Base-by-base conservation (phyloP, 2,329 filamentous ascomycete genomes). In the Alternaria incomplexa region DNA sequence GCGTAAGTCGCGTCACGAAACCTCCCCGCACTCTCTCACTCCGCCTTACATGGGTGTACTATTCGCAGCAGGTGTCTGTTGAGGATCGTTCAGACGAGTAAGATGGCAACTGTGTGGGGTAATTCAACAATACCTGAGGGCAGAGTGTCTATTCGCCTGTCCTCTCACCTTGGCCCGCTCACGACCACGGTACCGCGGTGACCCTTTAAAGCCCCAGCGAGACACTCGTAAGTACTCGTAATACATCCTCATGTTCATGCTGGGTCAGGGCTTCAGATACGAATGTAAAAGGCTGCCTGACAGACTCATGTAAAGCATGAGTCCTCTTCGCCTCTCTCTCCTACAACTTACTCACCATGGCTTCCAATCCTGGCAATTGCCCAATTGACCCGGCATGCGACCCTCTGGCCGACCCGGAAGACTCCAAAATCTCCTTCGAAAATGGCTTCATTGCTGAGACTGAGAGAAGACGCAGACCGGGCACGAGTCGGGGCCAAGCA, bases 1-100 rank as follows among this genome's bases (percentile, higher is more conserved):
- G 63, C 56, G 51, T 62, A 54, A 53, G 44, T 54, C 48, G 60
- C 55, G 55, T 59, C 51, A 30, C 46, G 4, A 4, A 26, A 25
- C 22, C 26, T 32, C 58, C 58, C 51, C 57, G 28, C 50, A 23
- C 13, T 48, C 13, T 51, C 11, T 45, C 48, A 46, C 51, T 47
- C 44, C 17, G 17, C 17, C 44, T 22, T 5, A 20, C 20, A 47
- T 0, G 23, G 23, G 58, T 26, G 13, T n/a, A 48, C 22, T 5
- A 20, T 36, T 54, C 50, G 43, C 25, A 47, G 17, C 1, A 32
- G 1, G 26, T 20, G 26, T 51, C 20, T 48, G 36, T 48, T 48
- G 45, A 6, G 15, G 15, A 22, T 36, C 28, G 23, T 2, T 11
- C 15, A 6, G 30, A 25, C 48, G 13, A 30, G 20, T 17, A 52